These are phyloP conservation scores for Escallonia rubra DNA, from an alignment of 129 eudicot species.

Conservation along the genomic window DNA sequence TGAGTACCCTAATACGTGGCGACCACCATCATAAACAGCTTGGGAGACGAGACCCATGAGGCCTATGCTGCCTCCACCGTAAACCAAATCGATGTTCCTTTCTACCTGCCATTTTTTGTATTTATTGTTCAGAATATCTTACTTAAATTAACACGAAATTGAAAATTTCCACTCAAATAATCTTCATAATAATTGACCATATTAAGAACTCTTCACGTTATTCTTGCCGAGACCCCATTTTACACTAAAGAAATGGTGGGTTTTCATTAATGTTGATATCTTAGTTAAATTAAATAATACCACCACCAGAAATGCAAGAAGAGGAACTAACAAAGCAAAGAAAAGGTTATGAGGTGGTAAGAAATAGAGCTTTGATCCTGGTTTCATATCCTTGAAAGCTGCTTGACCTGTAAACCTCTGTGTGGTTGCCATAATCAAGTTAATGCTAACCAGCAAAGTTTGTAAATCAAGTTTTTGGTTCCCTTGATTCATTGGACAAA, in stretches of 20 bases:
- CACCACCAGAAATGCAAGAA: not conserved
- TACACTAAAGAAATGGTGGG: not conserved
- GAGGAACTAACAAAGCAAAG: not conserved
- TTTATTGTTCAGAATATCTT: slow-evolving; percentile 2
- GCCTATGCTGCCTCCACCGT: slow-evolving; percentile 86
- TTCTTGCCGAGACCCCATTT: not conserved
- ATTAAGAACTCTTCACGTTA: slow-evolving; percentile 12
- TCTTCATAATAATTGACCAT: not conserved
- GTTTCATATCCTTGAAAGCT: not conserved
- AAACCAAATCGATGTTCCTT: slow-evolving; percentile 74
- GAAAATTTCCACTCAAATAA: not conserved
- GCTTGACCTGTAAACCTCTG: not conserved
- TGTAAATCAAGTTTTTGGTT: not conserved
- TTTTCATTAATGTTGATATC: not conserved
- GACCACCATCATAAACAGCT: slow-evolving; percentile 84
- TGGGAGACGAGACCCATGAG: slow-evolving; percentile 78
- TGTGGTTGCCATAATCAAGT: not conserved
- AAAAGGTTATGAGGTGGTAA: not conserved
- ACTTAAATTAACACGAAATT: slow-evolving; percentile 17
- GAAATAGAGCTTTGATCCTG: not conserved
- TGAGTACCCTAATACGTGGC: slow-evolving; percentile 81
- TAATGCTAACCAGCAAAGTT: no score
- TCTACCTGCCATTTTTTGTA: slow-evolving; percentile 46
- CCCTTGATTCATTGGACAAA: not conserved
- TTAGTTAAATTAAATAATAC: not conserved